Base-by-base conservation (phyloP, 1,284 basidiomycete genomes). In the Volvariella volvacea region DNA sequence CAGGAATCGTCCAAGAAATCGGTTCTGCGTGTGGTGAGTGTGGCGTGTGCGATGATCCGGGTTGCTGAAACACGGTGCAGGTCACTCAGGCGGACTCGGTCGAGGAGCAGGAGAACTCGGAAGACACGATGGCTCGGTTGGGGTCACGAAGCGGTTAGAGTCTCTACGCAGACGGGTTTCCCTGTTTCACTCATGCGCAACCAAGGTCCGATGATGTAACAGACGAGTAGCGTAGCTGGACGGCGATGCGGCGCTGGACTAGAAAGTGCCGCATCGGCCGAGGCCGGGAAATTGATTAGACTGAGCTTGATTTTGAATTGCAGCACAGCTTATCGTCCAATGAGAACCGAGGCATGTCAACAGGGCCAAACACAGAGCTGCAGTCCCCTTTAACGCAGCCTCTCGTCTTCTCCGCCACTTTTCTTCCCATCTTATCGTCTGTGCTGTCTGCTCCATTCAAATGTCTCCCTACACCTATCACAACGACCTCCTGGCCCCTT, bases 1-100 rank as follows among this genome's bases (percentile, higher is more conserved):
- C 95, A 99, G 68, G 96, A 99, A 61, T 94, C 94, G 1, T 94
- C 90, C 22, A 99, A 99, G 77, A 99, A 99, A 68, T 90, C 92
- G 3, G 95, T 99, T 4, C 70, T 99, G 38, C 65, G 69, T 42
- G 68, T 70, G 55, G 69, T 70, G 50, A 42, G 67, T 59, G 14
- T 14, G 30, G 32, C 15, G 42, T 36, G 25, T 15, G 37, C 25
- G n/a, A 20, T 30, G 22, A 25, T 12, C 40, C 22, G 3, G 17
- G 8, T 32, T 14, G 32, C 39, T 32, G 22, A 41, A 19, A 20
- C 22, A 41, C 25, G 20, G 16, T 21, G 33, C 32, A 89, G 86
- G 87, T 89, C 39, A 88, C 86, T 19, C 86, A 88, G 58, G 80
- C 87, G 7, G 86, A 89, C 59, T 73, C 68, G 36, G 81, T 85